Evolutionary conservation across 306 rosid species (phyloP).

Genomic region (Vicia villosa): DNA sequence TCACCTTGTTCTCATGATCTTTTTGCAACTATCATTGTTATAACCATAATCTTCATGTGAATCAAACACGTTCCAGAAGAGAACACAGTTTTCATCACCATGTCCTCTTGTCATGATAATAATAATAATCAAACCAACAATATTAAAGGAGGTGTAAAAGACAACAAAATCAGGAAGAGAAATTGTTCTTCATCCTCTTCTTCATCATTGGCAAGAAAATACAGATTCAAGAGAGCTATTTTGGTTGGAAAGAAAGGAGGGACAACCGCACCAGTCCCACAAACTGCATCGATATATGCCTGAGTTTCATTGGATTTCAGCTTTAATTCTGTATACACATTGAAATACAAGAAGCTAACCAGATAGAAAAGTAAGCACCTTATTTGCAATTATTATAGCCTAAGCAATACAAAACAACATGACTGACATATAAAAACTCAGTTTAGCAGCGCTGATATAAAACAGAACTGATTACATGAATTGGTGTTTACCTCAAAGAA

Average conservation of each 20-base stretch:
- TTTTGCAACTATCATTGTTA: too few relatives aligned
- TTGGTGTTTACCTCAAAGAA: too few relatives aligned
- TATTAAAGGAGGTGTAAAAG: constrained; percentile 6
- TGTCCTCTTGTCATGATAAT: constrained; percentile 56
- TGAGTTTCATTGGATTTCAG: too few relatives aligned
- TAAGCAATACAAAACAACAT: too few relatives aligned
- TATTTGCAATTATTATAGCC: too few relatives aligned
- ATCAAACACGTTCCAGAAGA: neutral
- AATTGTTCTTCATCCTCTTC: constrained; percentile 47
- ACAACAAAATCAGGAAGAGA: constrained; percentile 54
- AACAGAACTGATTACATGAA: too few relatives aligned
- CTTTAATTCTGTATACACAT: too few relatives aligned
- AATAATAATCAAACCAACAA: neutral
- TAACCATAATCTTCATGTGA: neutral
- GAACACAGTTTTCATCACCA: constrained; percentile 34
- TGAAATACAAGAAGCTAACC: too few relatives aligned
- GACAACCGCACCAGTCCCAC: constrained; percentile 69
- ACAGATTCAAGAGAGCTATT: constrained; percentile 52
- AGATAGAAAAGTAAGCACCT: too few relatives aligned
- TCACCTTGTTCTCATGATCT: neutral
- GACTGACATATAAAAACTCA: too few relatives aligned
- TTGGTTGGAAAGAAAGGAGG: constrained; percentile 54
- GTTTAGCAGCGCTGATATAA: too few relatives aligned
- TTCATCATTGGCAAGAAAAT: constrained; percentile 39
- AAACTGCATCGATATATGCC: too few relatives aligned